A percentile compares a stretch with the other conserved stretches of the same genome.
These are phyloP conservation scores for Beauveria caledonica DNA, from an alignment of 2,329 filamentous ascomycete genomes.

Conservation along the genomic window DNA sequence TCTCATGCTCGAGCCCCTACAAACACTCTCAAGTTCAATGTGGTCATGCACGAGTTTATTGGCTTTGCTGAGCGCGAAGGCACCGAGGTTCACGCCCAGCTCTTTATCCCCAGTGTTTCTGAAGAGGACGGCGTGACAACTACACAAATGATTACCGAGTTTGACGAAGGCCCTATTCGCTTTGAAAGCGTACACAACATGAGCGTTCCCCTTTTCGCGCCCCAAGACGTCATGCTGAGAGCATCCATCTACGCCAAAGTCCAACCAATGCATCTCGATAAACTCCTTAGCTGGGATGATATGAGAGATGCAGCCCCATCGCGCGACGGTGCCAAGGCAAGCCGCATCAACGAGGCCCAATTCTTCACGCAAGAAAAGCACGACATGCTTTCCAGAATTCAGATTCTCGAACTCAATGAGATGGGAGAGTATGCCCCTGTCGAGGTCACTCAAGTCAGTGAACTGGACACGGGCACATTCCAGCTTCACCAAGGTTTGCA, in stretches of 20 bases:
- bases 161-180: slow-evolving; percentile 83
- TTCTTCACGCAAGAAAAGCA: slow-evolving; percentile 92
- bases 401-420: slow-evolving; percentile 87
- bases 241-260: slow-evolving; percentile 89
- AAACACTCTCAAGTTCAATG: slow-evolving; percentile 93
- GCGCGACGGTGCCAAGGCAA: slow-evolving; percentile 45
- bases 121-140: slow-evolving; percentile 89
- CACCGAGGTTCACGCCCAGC: slow-evolving; percentile 88
- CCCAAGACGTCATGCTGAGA: slow-evolving; percentile 66
- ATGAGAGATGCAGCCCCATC: slow-evolving; percentile 73
- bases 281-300: slow-evolving; percentile 96
- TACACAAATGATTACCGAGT: slow-evolving; percentile 87
- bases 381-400: slow-evolving; percentile 79
- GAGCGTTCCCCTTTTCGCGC: slow-evolving; percentile 71
- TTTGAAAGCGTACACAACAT: slow-evolving; percentile 99
- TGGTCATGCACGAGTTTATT: slow-evolving; percentile 92
- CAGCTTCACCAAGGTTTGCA: slow-evolving; percentile 94
- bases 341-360: slow-evolving; percentile 80
- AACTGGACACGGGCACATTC: slow-evolving; percentile 81
- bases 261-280: slow-evolving; percentile 90
- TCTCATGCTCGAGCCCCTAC: slow-evolving; percentile 88
- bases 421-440: slow-evolving; percentile 85
- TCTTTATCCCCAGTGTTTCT: slow-evolving; percentile 88
- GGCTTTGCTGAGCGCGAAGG: slow-evolving; percentile 95
- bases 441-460: slow-evolving; percentile 79